Percentiles rank a stretch among this genome's conserved stretches.
phyloP scores from a whole-genome alignment of 2,329 filamentous ascomycete species.

The Aaosphaeria arxii region DNA sequence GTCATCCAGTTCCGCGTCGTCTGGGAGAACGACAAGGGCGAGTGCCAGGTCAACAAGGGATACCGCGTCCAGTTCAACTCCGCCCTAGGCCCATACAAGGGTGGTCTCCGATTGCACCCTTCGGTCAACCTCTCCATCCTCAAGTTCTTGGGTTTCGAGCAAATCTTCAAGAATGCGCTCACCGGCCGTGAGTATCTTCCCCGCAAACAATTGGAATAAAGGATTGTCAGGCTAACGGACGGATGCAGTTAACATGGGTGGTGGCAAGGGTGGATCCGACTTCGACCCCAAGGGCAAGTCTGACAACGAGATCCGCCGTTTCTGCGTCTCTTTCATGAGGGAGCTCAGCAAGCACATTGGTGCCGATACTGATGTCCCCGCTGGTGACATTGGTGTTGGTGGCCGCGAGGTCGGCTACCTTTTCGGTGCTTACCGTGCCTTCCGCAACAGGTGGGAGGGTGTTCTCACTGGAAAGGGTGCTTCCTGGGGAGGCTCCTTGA shows the following conservation, averaged over 20 bases:
- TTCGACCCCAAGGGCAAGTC: slow-evolving; percentile 99
- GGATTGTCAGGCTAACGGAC: slow-evolving; percentile 6
- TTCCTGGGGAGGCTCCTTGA: slow-evolving; percentile 88
- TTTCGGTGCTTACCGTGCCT: slow-evolving; percentile 89
- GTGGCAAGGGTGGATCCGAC: slow-evolving; percentile 96
- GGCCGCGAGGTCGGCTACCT: slow-evolving; percentile 90
- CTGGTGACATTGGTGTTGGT: slow-evolving; percentile 93
- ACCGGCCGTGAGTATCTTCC: slow-evolving; percentile 69
- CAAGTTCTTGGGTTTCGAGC: slow-evolving; percentile 98
- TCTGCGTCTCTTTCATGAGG: slow-evolving; percentile 95
- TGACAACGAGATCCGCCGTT: slow-evolving; percentile 94
- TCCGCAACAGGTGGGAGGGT: slow-evolving; percentile 90
- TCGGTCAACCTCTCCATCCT: slow-evolving; percentile 74
- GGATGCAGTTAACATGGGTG: slow-evolving; percentile 78
- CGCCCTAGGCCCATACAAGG: slow-evolving; percentile 96
- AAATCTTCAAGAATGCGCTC: slow-evolving; percentile 99
- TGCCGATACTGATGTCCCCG: slow-evolving; percentile 91
- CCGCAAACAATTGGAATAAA: not conserved
- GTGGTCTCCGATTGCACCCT: slow-evolving; percentile 91
- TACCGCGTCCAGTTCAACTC: slow-evolving; percentile 99
- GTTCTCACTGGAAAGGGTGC: slow-evolving; percentile 94
- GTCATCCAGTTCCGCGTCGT: slow-evolving; percentile 95
- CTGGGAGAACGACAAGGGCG: slow-evolving; percentile 92
- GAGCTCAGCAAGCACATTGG: slow-evolving; percentile 93
- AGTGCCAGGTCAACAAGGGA: slow-evolving; percentile 88